phyloP scores from a whole-genome alignment of 2,329 filamentous ascomycete species.

The Zasmidium cellare region DNA sequence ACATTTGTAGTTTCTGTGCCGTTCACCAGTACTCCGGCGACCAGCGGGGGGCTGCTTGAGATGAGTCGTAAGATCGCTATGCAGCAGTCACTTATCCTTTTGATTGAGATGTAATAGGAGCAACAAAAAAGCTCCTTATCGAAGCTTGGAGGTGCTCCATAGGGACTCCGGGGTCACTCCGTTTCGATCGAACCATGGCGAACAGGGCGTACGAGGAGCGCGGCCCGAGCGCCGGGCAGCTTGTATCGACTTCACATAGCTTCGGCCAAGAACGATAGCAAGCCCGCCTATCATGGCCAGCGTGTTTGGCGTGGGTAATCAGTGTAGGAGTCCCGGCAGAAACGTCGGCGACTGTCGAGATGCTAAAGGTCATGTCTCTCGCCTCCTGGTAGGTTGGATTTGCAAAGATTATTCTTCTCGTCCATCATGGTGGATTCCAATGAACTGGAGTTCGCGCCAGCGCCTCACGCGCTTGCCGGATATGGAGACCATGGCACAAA shows the following conservation, averaged over 20 bases:
- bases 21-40: too few relatives aligned
- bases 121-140: too few relatives aligned
- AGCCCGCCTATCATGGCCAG: not conserved
- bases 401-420: not conserved
- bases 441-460: slow-evolving; percentile 5
- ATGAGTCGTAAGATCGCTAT: too few relatives aligned
- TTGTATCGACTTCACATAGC: not conserved
- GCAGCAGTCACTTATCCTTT: too few relatives aligned
- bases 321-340: not conserved
- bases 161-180: not conserved
- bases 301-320: not conserved
- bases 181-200: too few relatives aligned
- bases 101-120: too few relatives aligned
- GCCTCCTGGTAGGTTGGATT: not conserved
- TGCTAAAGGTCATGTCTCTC: not conserved
- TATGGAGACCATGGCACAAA: not conserved
- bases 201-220: too few relatives aligned
- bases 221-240: not conserved
- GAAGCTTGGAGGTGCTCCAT: too few relatives aligned
- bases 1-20: too few relatives aligned
- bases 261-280: not conserved
- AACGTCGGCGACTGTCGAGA: not conserved
- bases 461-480: not conserved
- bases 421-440: slow-evolving; percentile 9
- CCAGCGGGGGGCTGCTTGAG: too few relatives aligned